Percentiles rank a stretch among this genome's conserved stretches.
These are phyloP conservation scores for Mycena pura DNA, from an alignment of 768 basidiomycete genomes.

Conservation along the genomic window DNA sequence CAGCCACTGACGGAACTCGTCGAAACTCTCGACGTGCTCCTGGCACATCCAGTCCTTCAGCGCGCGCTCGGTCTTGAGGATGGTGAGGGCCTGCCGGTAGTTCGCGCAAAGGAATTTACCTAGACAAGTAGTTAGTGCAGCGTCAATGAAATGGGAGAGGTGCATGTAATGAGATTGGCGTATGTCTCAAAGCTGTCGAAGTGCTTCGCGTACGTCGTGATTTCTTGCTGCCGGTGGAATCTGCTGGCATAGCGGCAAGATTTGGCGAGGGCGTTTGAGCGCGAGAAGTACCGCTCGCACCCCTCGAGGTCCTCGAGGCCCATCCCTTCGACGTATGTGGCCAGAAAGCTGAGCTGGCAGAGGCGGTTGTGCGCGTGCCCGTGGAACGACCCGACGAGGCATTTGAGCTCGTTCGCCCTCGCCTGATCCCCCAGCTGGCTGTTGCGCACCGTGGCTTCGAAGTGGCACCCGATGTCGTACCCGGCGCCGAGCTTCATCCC, in stretches of 20 bases:
- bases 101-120: slow-evolving; percentile 17
- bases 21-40: slow-evolving; percentile 1
- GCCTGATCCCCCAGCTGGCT: too few relatives aligned
- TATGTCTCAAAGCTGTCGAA: neutral
- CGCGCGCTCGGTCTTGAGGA: slow-evolving; percentile 14
- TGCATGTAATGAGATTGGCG: neutral
- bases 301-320: too few relatives aligned
- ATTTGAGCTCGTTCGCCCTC: neutral
- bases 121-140: neutral
- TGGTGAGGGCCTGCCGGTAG: slow-evolving; percentile 30
- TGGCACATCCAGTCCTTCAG: slow-evolving; percentile 7
- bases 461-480: slow-evolving; percentile 34
- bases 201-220: neutral
- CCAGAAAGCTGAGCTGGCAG: neutral
- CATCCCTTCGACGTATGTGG: neutral
- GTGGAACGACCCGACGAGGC: neutral
- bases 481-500: slow-evolving; percentile 8
- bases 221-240: neutral
- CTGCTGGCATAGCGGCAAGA: neutral
- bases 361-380: neutral
- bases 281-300: too few relatives aligned
- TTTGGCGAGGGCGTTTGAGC: too few relatives aligned
- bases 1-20: slow-evolving; percentile 12
- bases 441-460: slow-evolving; percentile 25
- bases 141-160: neutral